Conservation (phyloP, 2,329 filamentous ascomycete species). For the Colletotrichum plurivorum region DNA sequence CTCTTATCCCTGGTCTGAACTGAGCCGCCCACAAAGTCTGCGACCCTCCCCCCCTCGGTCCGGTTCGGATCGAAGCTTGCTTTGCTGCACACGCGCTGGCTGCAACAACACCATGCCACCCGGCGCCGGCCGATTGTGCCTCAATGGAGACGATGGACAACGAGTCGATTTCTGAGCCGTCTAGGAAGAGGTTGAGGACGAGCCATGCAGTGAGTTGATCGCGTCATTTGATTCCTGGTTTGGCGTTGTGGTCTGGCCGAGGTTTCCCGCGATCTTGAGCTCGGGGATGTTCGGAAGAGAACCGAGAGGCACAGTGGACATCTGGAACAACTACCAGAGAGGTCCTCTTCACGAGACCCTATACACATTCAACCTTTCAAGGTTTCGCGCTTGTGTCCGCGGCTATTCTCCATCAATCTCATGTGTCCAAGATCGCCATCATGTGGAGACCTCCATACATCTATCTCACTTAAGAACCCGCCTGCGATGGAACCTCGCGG, state of each 20-base stretch:
- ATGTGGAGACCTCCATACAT: too few relatives aligned
- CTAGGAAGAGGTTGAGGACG: conserved; percentile 57
- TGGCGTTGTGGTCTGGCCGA: too few relatives aligned
- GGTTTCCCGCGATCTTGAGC: too few relatives aligned
- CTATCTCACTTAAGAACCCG: too few relatives aligned
- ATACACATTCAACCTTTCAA: too few relatives aligned
- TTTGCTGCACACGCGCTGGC: conserved; percentile 9
- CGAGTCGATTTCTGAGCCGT: conserved; percentile 46
- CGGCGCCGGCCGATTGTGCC: conserved; percentile 11
- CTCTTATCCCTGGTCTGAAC: conserved; percentile 16
- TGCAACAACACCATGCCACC: conserved; percentile 25
- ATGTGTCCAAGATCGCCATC: too few relatives aligned
- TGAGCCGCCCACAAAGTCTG: conserved; percentile 11
- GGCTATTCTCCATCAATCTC: too few relatives aligned
- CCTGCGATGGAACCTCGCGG: neutral
- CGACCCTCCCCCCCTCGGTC: conserved; percentile 44
- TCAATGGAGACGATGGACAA: conserved; percentile 45
- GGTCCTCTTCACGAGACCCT: too few relatives aligned
- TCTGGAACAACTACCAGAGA: too few relatives aligned
- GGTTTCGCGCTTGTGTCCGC: too few relatives aligned
- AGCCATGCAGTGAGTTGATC: conserved; percentile 53
- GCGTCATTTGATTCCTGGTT: neutral
- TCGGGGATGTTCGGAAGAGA: too few relatives aligned
- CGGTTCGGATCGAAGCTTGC: conserved; percentile 48
- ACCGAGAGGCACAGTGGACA: too few relatives aligned